These are phyloP conservation scores for Malassezia sp. DNA, from an alignment of 1,284 basidiomycete species.

Conservation along the genomic window DNA sequence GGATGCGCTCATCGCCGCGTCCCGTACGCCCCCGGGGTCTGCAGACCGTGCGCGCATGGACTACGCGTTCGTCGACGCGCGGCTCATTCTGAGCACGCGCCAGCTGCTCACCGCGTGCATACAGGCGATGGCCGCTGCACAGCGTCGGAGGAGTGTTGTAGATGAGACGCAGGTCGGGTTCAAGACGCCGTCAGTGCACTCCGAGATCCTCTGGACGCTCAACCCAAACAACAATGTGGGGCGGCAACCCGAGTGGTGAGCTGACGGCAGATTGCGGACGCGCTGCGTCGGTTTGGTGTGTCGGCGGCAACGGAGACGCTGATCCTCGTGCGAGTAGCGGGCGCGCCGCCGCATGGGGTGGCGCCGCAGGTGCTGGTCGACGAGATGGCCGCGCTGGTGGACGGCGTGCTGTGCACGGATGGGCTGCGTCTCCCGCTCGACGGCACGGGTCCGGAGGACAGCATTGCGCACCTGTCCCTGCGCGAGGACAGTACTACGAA, in stretches of 20 bases:
- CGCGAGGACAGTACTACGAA: too few relatives aligned
- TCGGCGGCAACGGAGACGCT: conserved; percentile 5
- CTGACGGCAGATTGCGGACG: conserved; percentile 15
- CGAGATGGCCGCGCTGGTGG: conserved; percentile 11
- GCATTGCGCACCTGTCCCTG: too few relatives aligned
- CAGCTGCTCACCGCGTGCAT: conserved; percentile 14
- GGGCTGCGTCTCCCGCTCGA: conserved; percentile 5
- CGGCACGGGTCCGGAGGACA: too few relatives aligned
- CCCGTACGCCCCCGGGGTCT: conserved; percentile 4
- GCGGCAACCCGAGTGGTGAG: too few relatives aligned
- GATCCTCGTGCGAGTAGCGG: conserved; percentile 5
- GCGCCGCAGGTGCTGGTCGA: neutral
- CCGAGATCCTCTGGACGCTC: conserved; percentile 19
- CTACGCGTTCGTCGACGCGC: conserved; percentile 14
- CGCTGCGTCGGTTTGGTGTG: conserved; percentile 16
- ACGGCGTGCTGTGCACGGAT: conserved; percentile 2
- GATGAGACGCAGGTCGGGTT: conserved; percentile 3
- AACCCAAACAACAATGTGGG: conserved; percentile 17
- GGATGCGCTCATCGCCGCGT: conserved; percentile 12
- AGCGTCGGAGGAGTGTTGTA: too few relatives aligned
- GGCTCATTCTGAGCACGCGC: conserved; percentile 3
- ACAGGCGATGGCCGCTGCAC: conserved; percentile 11
- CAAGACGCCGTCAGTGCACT: conserved; percentile 20
- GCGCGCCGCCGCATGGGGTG: conserved; percentile 2
- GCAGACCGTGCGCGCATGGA: conserved; percentile 11